Percentiles rank a stretch among this genome's conserved stretches.
Conservation (phyloP, 2,329 filamentous ascomycete species). For the Aphanocladium album region DNA sequence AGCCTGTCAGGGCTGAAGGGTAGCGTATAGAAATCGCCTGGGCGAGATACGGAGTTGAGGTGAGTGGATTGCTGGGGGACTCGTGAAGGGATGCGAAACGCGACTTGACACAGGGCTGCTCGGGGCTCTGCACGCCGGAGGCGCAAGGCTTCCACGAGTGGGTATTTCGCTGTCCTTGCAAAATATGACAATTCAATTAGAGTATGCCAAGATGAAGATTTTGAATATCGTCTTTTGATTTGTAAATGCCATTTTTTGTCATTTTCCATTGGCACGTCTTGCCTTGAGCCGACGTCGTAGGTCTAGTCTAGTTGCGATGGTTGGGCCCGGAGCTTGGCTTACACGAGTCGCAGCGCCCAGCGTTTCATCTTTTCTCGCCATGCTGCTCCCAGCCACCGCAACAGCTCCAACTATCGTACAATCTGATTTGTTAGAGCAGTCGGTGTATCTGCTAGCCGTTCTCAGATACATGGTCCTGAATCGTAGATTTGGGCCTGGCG, state of each 20-base stretch:
- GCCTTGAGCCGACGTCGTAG: too few relatives aligned
- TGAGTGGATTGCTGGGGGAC: neutral
- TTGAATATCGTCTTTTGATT: too few relatives aligned
- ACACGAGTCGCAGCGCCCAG: neutral
- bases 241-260: too few relatives aligned
- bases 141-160: neutral
- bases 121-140: neutral
- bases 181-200: too few relatives aligned
- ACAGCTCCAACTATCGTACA: neutral
- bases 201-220: too few relatives aligned
- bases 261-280: too few relatives aligned
- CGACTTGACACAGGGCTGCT: neutral
- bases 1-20: too few relatives aligned
- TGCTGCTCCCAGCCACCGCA: neutral
- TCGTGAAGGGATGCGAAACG: neutral
- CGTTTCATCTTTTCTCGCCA: neutral
- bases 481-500: neutral
- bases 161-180: neutral
- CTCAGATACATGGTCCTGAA: neutral
- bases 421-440: neutral
- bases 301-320: too few relatives aligned
- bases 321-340: neutral
- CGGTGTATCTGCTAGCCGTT: neutral
- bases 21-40: too few relatives aligned
- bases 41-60: too few relatives aligned